phyloP scores from a whole-genome alignment of 768 basidiomycete genomes.

The Gymnopilus junonius region DNA sequence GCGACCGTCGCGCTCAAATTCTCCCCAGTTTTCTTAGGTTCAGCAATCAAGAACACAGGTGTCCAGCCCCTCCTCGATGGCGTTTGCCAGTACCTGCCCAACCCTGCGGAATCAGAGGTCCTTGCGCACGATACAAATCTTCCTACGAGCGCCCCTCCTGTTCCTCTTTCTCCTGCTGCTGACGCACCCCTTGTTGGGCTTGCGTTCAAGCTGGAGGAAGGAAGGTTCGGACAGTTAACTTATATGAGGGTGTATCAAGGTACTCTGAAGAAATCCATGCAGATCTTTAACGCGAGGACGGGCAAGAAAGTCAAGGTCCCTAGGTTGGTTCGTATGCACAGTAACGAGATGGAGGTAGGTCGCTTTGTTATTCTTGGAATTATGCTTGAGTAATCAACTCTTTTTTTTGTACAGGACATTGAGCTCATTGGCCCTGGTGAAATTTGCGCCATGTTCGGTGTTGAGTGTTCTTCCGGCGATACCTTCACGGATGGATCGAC shows the following conservation, averaged over 20 bases:
- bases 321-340: constrained; percentile 95
- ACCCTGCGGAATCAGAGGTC: constrained; percentile 78
- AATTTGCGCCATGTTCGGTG: constrained; percentile 99
- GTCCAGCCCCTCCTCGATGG: constrained; percentile 95
- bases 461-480: constrained; percentile 97
- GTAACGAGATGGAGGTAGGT: constrained; percentile 96
- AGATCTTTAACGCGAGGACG: constrained; percentile 90
- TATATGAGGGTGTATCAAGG: constrained; percentile 99
- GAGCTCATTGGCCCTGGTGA: constrained; percentile 94
- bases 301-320: constrained; percentile 99
- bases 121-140: constrained; percentile 84
- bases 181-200: constrained; percentile 89
- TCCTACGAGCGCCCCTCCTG: constrained; percentile 64
- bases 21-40: constrained; percentile 96
- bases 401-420: constrained; percentile 68
- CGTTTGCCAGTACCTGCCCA: constrained; percentile 93
- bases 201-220: constrained; percentile 99
- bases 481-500: constrained; percentile 95
- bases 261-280: constrained; percentile 80
- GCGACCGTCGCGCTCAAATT: constrained; percentile 89
- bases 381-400: background rate
- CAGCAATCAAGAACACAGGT: constrained; percentile 96
- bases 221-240: constrained; percentile 94
- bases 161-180: constrained; percentile 82
- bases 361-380: background rate